Base-by-base conservation (phyloP, 495 filamentous ascomycete species). In the Aspergillus sparsus region DNA sequence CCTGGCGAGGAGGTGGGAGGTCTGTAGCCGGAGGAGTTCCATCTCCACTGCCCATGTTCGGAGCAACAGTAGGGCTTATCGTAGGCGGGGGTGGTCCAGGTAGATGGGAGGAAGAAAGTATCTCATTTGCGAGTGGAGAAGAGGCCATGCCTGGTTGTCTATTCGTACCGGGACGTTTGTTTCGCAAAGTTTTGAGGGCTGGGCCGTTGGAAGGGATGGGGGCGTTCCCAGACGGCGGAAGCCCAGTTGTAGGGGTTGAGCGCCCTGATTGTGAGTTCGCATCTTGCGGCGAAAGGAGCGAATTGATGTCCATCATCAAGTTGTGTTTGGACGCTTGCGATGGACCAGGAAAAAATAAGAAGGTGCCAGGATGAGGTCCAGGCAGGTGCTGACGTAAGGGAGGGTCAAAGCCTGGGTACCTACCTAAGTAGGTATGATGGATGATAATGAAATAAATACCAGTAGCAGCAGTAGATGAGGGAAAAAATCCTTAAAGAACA, bases 261-360 rank as follows among this genome's bases (percentile, higher is more conserved):
- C 64, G 73, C 61, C 77, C 77, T 66, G 67, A 69, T 64, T 78
- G 70, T 21, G 76, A 74, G 65, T 86, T 80, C 55, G 84, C 80
- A 55, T 89, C 85, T 71, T 86, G 81, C 45, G 87, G 85, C 60
- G 87, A 89, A 61, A 90, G 82, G 47, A 90, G 81, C 33, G 83
- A 87, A 74, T 80, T 87, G 78, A 90, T 90, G 66, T 90, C 86
- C 87, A 90, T 90, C 51, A 67, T 76, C 49, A 50, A 63, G 42
- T 37, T 49, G 36, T 34, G 27, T 47, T 53, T 42, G 55, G 32
- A 27, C 35, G 33, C 16, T 31, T 10, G 55, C 49, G 55, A 58
- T 46, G 49, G 16, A 41, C 31, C 49, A 53, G 42, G 52, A 34
- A 42, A 21, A 49, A 42, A 44, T 57, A 47, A 34, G 31, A 39